Evolutionary conservation across 371 early-diverging fungal species (phyloP), one percentile per base, ranked within the genome.

Genomic region (Amoeboaphelidium protococcarum): DNA sequence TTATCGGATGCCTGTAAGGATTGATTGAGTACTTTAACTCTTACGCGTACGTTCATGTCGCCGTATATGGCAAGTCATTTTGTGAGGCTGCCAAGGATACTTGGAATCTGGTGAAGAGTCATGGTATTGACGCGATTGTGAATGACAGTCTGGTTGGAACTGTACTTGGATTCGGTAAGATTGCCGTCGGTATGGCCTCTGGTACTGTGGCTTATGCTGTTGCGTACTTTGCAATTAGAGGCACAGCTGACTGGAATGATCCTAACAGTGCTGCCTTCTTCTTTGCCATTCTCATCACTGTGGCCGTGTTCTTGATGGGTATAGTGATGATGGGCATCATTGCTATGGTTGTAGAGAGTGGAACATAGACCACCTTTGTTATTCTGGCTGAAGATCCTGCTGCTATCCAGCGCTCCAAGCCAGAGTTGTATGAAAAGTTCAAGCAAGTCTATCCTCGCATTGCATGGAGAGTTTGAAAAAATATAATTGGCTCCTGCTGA

Each of bases 41-140:
- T 27, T 89, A 84, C 64, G 90, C 89, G 2, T 90, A 79, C 54
- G 73, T 78, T 23, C 75, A 86, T n/a, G 53, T 53, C 6, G 53
- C 53, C 25, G 53, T 53, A 23, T 53, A 53, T 27, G 53, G 53
- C 27, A 45, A 52, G 23, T 2, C 21, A 13, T 54, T 37, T 26
- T 47, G 47, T 23, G 10, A 27, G 12, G 52, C 54, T 0, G 54
- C 48, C 23, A 54, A 54, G 25, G 54, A 54, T 42, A 52, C 53
- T 20, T 54, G 54, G 54, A 52, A 25, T 19, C 13, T 54, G 45
- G 20, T 57, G 24, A 47, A 49, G 26, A 2, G 22, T 31, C n/a
- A 44, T 25, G 51, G 48, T 23, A 20, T 49, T 10, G 49, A 49
- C 22, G 46, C 25, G 3, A 47, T 49, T 45, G 26, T 49, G 12